Conservation (phyloP, 257 asterid species). For the Parsonsia alboflavescens region DNA sequence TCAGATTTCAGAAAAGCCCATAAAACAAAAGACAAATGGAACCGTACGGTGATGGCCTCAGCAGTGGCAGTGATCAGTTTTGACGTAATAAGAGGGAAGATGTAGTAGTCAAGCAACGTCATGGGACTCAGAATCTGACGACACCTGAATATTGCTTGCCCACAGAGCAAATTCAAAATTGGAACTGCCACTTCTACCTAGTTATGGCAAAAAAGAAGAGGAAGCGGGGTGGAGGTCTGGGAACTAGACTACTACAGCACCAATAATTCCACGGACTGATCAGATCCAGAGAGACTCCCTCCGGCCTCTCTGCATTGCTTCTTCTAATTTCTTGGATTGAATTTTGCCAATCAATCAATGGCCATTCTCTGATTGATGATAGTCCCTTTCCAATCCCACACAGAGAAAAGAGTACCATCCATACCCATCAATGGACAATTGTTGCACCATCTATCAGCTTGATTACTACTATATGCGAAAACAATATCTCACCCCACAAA, state of each 20-base stretch:
- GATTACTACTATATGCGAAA: too few relatives aligned
- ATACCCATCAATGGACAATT: too few relatives aligned
- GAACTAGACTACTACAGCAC: not conserved
- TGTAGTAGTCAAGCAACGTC: constrained; percentile 12
- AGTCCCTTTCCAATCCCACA: too few relatives aligned
- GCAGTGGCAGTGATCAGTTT: not conserved
- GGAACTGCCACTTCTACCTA: constrained; percentile 7
- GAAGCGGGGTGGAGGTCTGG: not conserved
- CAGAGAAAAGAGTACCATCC: too few relatives aligned
- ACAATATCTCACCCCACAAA: too few relatives aligned
- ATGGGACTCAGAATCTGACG: constrained; percentile 6
- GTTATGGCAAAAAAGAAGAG: not conserved
- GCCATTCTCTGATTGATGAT: not conserved
- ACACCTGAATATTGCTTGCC: not conserved
- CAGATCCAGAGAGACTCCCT: not conserved
- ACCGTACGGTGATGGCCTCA: not conserved
- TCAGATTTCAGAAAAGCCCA: not conserved
- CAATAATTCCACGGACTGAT: not conserved
- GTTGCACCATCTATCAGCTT: too few relatives aligned
- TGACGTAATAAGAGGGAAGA: constrained; percentile 11
- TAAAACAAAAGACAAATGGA: not conserved
- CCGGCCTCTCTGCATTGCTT: too few relatives aligned
- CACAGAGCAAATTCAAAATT: not conserved
- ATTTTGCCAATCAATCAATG: not conserved
- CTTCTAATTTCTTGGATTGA: too few relatives aligned